Evolutionary conservation across 495 filamentous ascomycete genomes (phyloP), one percentile per base, ranked within the genome.

Genomic region (Aspergillus asperescens): DNA sequence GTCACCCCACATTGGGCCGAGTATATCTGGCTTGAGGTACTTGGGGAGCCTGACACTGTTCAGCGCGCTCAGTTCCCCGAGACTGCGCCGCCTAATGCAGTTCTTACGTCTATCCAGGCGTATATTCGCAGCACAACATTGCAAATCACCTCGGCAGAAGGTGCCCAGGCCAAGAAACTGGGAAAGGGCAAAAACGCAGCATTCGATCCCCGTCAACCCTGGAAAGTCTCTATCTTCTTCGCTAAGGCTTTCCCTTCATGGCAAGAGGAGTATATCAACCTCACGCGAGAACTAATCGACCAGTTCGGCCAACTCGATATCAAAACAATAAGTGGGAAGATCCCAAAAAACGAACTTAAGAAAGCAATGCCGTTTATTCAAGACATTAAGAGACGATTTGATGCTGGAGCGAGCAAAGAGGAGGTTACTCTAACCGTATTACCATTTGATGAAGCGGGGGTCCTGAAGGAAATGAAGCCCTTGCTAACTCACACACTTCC

Each of bases 351-450:
- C 62, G 92, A 96, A 70, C 88, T 87, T 79, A 98, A 98, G 81
- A 89, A 92, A 69, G 92, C 89, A 22, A 97, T 97, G 93, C 94
- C 94, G 5, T 98, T 96, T 61, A 82, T 97, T 4, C 90, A 97
- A 68, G 70, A 62, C 1, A 70, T 98, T 42, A 96, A 96, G 84
- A 85, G 80, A 60, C 79, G 88, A 15, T 77, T 98, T n/a, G n/a
- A n/a, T n/a, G n/a, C n/a, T n/a, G n/a, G n/a, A 19, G 66, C 85
- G 38, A 66, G 63, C 18, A 81, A 79, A 32, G 68, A 76, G 27
- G 81, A 82, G 62, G 51, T 64, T 7, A 72, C 78, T 7, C 72
- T 80, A 15, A 73, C 63, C 7, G 90, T 96, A 68, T 70, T 98
- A 45, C 77, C 78, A 4, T 98, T 98, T 64, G 87, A 95, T 55